These are phyloP conservation scores for Wolfiporia cocos DNA, from an alignment of 1,284 basidiomycete genomes.

Conservation along the genomic window DNA sequence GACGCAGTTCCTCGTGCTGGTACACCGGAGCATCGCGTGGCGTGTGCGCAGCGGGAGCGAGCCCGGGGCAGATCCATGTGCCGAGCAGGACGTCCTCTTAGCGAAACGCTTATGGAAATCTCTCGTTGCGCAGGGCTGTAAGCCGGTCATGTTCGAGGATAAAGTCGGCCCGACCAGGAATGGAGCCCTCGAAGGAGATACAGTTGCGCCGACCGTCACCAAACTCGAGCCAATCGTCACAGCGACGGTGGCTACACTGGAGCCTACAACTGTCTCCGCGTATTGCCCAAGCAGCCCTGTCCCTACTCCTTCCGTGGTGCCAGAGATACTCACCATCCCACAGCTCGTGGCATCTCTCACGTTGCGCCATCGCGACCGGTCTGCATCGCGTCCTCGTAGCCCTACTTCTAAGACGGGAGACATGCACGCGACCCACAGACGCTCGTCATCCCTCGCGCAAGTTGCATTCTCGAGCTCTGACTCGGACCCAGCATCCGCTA, in stretches of 20 bases:
- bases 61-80: conserved; percentile 9
- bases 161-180: neutral
- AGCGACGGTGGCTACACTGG: too few species aligned
- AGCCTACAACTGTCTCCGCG: neutral
- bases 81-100: conserved; percentile 26
- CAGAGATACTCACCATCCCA: conserved; percentile 22
- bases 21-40: conserved; percentile 33
- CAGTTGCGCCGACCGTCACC: too few species aligned
- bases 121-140: conserved; percentile 27
- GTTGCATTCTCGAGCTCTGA: neutral
- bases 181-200: too few species aligned
- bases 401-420: neutral
- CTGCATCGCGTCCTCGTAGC: conserved; percentile 16
- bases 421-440: neutral
- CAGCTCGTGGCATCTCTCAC: conserved; percentile 29
- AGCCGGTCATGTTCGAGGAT: conserved; percentile 17
- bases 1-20: conserved; percentile 32
- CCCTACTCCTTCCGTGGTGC: conserved; percentile 11
- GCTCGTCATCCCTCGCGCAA: neutral
- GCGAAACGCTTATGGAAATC: conserved; percentile 25
- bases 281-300: conserved; percentile 5
- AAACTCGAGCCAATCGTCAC: too few species aligned
- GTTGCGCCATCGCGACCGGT: conserved; percentile 27
- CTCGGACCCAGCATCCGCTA: neutral
- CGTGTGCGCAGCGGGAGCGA: conserved; percentile 10